phyloP scores from a whole-genome alignment of 768 basidiomycete species.

The Mycena sanguinolenta region DNA sequence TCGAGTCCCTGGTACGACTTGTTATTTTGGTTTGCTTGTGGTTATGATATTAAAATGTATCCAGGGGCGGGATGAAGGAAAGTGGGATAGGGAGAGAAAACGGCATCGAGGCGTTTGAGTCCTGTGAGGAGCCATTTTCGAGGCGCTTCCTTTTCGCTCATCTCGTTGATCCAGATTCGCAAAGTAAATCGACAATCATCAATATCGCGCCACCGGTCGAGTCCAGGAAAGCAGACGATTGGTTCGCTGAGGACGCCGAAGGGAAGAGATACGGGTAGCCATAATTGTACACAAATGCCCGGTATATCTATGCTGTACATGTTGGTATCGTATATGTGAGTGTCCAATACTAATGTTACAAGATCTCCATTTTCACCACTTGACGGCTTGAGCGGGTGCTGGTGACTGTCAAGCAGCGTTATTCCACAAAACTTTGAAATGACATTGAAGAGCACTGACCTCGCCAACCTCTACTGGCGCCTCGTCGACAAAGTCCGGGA shows the following conservation, averaged over 20 bases:
- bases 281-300: slow-evolving; percentile 3
- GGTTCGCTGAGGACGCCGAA: slow-evolving; percentile 75
- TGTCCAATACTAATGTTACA: slow-evolving; percentile 29
- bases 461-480: slow-evolving; percentile 79
- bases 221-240: slow-evolving; percentile 74
- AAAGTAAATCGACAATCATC: slow-evolving; percentile 86
- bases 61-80: slow-evolving; percentile 92
- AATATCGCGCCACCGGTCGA: slow-evolving; percentile 77
- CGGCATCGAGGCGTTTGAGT: slow-evolving; percentile 83
- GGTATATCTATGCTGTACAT: slow-evolving; percentile 29
- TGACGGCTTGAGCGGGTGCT: slow-evolving; percentile 65
- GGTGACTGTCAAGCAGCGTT: slow-evolving; percentile 50
- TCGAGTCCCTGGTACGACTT: slow-evolving; percentile 82
- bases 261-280: slow-evolving; percentile 75
- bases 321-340: slow-evolving; percentile 24
- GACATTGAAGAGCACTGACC: slow-evolving; percentile 52
- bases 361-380: slow-evolving; percentile 48
- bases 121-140: slow-evolving; percentile 64
- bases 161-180: slow-evolving; percentile 68
- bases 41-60: not conserved
- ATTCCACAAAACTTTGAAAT: not conserved
- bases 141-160: not conserved
- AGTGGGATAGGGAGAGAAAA: slow-evolving; percentile 92
- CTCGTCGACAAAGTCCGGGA: slow-evolving; percentile 94
- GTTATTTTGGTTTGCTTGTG: not conserved